Evolutionary conservation across 108 stramenopile genomes (phyloP).

Genomic region (Fragilariopsis cylindrus): DNA sequence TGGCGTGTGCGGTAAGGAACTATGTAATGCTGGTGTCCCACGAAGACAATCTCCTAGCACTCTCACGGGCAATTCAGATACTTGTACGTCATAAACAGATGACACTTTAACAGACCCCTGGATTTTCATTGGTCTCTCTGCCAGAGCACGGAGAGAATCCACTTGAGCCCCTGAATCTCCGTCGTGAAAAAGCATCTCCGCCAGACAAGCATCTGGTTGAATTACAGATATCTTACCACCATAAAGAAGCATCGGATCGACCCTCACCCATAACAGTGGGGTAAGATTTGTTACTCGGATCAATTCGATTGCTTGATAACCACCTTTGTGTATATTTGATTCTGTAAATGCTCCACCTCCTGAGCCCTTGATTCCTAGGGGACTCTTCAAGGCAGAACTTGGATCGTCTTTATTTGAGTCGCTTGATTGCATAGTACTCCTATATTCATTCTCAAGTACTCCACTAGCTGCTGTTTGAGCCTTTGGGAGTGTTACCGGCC

Average conservation of each 20-base stretch:
- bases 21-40: slow-evolving; percentile 80
- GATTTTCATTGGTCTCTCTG: slow-evolving; percentile 81
- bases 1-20: slow-evolving; percentile 82
- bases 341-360: slow-evolving; percentile 64
- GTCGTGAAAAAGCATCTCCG: slow-evolving; percentile 85
- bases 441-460: slow-evolving; percentile 37
- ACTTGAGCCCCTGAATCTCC: slow-evolving; percentile 84
- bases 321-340: slow-evolving; percentile 66
- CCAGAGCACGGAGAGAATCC: slow-evolving; percentile 74
- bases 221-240: slow-evolving; percentile 71
- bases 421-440: slow-evolving; percentile 12
- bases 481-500: slow-evolving; percentile 75
- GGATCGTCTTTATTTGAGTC: slow-evolving; percentile 6
- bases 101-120: slow-evolving; percentile 76
- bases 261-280: slow-evolving; percentile 83
- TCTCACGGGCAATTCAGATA: slow-evolving; percentile 80
- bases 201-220: slow-evolving; percentile 87
- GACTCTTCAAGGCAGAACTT: slow-evolving; percentile 8
- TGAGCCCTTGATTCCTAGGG: slow-evolving; percentile 19
- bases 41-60: slow-evolving; percentile 84
- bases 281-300: slow-evolving; percentile 84
- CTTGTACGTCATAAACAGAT: slow-evolving; percentile 71
- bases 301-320: slow-evolving; percentile 86
- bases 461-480: slow-evolving; percentile 65
- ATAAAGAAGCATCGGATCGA: slow-evolving; percentile 82